phyloP scores from a whole-genome alignment of 2,329 filamentous ascomycete genomes.

The Aspergillus sergii region DNA sequence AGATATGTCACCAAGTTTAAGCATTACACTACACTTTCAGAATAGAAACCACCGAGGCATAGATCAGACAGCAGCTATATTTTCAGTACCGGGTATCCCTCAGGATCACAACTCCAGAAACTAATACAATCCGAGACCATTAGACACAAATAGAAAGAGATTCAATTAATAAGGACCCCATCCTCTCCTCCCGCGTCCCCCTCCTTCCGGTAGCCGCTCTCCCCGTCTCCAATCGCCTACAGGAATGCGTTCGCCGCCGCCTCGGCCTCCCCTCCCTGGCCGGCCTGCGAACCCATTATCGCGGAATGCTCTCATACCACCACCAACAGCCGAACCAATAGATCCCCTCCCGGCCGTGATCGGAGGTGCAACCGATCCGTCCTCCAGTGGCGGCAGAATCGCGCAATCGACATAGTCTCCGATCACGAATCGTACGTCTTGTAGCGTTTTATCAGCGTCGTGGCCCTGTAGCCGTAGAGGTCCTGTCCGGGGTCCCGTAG shows the following conservation, averaged over 20 bases:
- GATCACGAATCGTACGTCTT: constrained; percentile 78
- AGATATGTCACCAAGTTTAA: neutral
- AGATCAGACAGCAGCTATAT: neutral
- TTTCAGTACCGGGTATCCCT: constrained; percentile 17
- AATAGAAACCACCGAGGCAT: neutral
- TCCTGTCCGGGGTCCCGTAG: constrained; percentile 30
- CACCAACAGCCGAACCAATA: constrained; percentile 45
- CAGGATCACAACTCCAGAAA: constrained; percentile 18
- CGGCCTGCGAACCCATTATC: constrained; percentile 49
- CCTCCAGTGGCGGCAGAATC: constrained; percentile 72
- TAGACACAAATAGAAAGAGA: neutral
- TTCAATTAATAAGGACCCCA: constrained; percentile 42
- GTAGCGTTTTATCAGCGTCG: constrained; percentile 72
- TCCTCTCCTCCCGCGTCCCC: constrained; percentile 38
- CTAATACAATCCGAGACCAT: constrained; percentile 3
- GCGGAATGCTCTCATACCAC: constrained; percentile 46
- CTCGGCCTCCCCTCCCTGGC: constrained; percentile 43
- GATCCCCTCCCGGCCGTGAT: constrained; percentile 52
- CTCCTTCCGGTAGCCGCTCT: constrained; percentile 48
- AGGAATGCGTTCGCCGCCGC: constrained; percentile 47
- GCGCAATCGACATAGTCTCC: constrained; percentile 87
- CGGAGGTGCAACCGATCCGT: constrained; percentile 71
- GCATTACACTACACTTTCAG: neutral
- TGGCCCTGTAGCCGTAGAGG: constrained; percentile 52
- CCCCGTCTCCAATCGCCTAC: constrained; percentile 53